Percentiles rank a stretch among this genome's conserved stretches.
These are phyloP conservation scores for Trichoderma sp. DNA, from an alignment of 2,329 filamentous ascomycete genomes.

Conservation along the genomic window DNA sequence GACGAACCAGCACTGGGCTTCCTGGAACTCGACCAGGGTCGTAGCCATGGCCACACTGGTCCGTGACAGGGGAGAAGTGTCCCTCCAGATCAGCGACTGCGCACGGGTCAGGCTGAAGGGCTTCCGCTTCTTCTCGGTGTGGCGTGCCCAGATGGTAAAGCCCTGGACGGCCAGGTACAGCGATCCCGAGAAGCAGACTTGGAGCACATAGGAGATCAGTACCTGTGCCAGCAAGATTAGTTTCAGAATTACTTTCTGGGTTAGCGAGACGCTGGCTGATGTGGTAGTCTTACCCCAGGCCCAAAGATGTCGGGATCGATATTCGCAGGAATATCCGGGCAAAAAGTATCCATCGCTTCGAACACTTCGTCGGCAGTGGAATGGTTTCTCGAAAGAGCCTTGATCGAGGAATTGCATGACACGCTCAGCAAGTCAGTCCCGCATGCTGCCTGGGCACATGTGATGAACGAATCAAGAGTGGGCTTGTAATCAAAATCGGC, in stretches of 20 bases:
- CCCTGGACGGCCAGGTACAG: slow-evolving; percentile 42
- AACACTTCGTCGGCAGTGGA: slow-evolving; percentile 40
- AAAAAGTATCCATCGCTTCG: slow-evolving; percentile 42
- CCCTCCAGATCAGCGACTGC: slow-evolving; percentile 44
- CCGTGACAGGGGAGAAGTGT: slow-evolving; percentile 42
- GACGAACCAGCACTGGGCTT: slow-evolving; percentile 46
- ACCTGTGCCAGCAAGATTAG: slow-evolving; percentile 35
- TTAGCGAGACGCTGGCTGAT: neutral
- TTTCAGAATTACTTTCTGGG: neutral
- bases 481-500: slow-evolving; percentile 39
- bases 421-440: slow-evolving; percentile 40
- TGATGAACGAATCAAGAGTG: slow-evolving; percentile 40
- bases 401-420: slow-evolving; percentile 39
- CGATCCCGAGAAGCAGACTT: slow-evolving; percentile 42
- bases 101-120: slow-evolving; percentile 40
- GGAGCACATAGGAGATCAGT: slow-evolving; percentile 45
- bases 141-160: slow-evolving; percentile 43
- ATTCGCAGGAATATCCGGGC: slow-evolving; percentile 42
- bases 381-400: slow-evolving; percentile 32
- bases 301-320: slow-evolving; percentile 47
- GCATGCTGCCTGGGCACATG: slow-evolving; percentile 43
- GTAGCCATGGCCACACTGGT: slow-evolving; percentile 46
- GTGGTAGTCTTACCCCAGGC: slow-evolving; percentile 39
- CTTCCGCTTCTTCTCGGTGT: slow-evolving; percentile 36
- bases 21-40: slow-evolving; percentile 46